Percentiles rank a stretch among this genome's conserved stretches.
Conservation (phyloP, 441 rosid species). For the Croton setiger region DNA sequence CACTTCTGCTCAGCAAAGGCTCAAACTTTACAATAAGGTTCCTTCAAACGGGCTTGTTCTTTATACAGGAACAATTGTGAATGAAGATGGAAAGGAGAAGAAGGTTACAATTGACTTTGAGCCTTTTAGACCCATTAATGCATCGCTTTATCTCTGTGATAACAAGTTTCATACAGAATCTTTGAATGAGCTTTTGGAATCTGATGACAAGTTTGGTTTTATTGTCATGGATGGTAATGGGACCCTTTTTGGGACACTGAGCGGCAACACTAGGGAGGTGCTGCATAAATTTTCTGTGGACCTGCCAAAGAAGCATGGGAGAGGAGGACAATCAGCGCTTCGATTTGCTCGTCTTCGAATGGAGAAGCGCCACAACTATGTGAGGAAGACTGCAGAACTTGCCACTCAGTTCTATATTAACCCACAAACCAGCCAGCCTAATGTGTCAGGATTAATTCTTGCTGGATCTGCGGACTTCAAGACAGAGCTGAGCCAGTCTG, state of each 20-base stretch:
- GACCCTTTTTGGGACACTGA: conserved; percentile 57
- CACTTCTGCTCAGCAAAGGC: conserved; percentile 87
- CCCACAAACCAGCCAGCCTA: conserved; percentile 84
- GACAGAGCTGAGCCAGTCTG: conserved; percentile 89
- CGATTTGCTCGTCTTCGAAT: conserved; percentile 80
- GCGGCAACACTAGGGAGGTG: conserved; percentile 60
- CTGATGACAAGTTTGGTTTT: conserved; percentile 83
- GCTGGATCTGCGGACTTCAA: conserved; percentile 97
- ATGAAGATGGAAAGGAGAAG: conserved; percentile 83
- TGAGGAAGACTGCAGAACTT: conserved; percentile 81
- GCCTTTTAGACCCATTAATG: conserved; percentile 78
- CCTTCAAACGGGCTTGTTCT: conserved; percentile 89
- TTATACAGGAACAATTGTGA: conserved; percentile 81
- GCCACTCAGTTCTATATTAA: conserved; percentile 80
- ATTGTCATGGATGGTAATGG: conserved; percentile 90
- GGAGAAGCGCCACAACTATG: conserved; percentile 90
- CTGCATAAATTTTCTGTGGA: conserved; percentile 79
- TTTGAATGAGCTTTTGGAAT: conserved; percentile 66
- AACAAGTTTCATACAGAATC: conserved; percentile 83
- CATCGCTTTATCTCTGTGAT: conserved; percentile 74
- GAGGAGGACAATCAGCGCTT: conserved; percentile 92
- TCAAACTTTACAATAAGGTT: conserved; percentile 78
- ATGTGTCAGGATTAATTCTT: conserved; percentile 80
- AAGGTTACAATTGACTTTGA: conserved; percentile 78
- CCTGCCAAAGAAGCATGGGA: conserved; percentile 85